phyloP scores from a whole-genome alignment of 805 yeast genomes.

The Wickerhamiella siamensis region DNA sequence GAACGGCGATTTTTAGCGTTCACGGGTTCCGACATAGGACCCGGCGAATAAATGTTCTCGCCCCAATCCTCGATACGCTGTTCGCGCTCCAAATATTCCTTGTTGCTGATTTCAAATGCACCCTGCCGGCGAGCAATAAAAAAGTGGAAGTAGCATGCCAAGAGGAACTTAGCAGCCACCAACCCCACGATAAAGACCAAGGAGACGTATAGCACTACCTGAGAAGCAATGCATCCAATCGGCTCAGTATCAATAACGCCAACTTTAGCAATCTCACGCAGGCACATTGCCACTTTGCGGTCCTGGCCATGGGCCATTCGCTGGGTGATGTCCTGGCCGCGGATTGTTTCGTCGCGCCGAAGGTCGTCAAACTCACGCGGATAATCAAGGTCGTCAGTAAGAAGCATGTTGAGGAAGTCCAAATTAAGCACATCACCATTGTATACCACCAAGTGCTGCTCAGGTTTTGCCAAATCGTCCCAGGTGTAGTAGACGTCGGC shows the following conservation, averaged over 20 bases:
- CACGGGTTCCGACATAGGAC: slow-evolving; percentile 13
- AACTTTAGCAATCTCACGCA: slow-evolving; percentile 72
- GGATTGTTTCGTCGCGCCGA: slow-evolving; percentile 36
- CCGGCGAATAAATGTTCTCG: slow-evolving; percentile 36
- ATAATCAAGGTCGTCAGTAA: slow-evolving; percentile 49
- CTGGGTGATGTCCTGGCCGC: slow-evolving; percentile 74
- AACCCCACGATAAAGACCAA: slow-evolving; percentile 73
- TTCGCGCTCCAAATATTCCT: slow-evolving; percentile 45
- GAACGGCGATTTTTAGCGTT: slow-evolving; percentile 12
- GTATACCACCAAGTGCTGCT: slow-evolving; percentile 72
- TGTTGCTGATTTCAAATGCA: slow-evolving; percentile 45
- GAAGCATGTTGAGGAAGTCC: slow-evolving; percentile 62
- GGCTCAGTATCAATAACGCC: slow-evolving; percentile 82
- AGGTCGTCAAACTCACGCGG: slow-evolving; percentile 60
- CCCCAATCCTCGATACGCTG: slow-evolving; percentile 77
- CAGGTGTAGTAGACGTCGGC: slow-evolving; percentile 82
- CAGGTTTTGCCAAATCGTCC: slow-evolving; percentile 61
- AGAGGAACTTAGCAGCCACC: slow-evolving; percentile 58
- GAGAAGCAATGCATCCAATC: slow-evolving; percentile 87
- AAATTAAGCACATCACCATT: slow-evolving; percentile 82
- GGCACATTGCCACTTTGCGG: slow-evolving; percentile 63
- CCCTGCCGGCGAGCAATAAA: slow-evolving; percentile 66
- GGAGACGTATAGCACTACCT: slow-evolving; percentile 66
- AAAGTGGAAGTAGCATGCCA: slow-evolving; percentile 90
- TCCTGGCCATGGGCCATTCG: slow-evolving; percentile 51